A percentile compares a stretch with the other conserved stretches of the same genome.
phyloP scores from a whole-genome alignment of 2,329 filamentous ascomycete species.

The Ustulina deusta region DNA sequence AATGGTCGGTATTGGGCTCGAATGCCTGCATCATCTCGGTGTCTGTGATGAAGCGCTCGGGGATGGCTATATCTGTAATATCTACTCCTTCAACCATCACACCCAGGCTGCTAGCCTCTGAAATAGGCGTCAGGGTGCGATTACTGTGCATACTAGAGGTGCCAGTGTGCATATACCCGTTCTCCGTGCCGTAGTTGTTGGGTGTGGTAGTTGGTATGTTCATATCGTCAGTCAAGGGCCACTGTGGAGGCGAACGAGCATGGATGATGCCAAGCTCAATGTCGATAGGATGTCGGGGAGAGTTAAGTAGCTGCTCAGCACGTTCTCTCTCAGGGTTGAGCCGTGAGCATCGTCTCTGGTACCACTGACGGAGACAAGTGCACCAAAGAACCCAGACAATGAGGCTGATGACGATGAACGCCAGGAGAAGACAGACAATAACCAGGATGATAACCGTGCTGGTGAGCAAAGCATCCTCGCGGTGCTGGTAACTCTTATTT shows the following conservation, averaged over 20 bases:
- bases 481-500: background rate
- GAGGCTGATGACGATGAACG: background rate
- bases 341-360: background rate
- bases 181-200: background rate
- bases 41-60: background rate
- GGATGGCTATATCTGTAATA: background rate
- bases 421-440: background rate
- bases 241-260: background rate
- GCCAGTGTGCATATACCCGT: background rate
- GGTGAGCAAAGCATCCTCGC: background rate
- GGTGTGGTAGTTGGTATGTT: background rate
- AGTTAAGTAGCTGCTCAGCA: conserved; percentile 2
- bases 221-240: conserved; percentile 1
- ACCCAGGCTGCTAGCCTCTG: background rate
- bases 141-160: background rate
- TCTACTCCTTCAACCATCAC: background rate
- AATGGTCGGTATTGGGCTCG: background rate
- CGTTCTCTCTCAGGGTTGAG: conserved; percentile 14
- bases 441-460: background rate
- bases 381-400: background rate
- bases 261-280: conserved; percentile 20
- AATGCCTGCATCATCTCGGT: background rate
- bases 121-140: background rate
- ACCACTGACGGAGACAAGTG: background rate
- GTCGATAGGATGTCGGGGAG: conserved; percentile 15